Base-by-base conservation (phyloP, 768 basidiomycete genomes). In the Podaxis sp. region DNA sequence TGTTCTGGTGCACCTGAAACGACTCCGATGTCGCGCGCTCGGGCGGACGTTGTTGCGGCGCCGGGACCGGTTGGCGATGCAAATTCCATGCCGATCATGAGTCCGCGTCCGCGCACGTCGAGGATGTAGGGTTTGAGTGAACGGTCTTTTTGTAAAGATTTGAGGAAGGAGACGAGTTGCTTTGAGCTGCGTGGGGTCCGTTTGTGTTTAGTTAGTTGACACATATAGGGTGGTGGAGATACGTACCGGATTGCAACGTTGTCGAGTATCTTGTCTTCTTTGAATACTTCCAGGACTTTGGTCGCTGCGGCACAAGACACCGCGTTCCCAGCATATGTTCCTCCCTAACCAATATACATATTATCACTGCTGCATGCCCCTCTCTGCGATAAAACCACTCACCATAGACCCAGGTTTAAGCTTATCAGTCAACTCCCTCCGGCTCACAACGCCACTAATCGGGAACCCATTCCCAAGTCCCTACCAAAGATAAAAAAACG, bases 391-490 rank as follows among this genome's bases (percentile, higher is more conserved):
- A 36, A 21, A 44, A 46, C 2, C 32, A 70, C 76, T 53, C 27
- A 89, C 91, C 87, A 93, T 88, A 7, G 85, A 84, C n/a, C 93
- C 93, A 5, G 91, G 85, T 65, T 76, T 79, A 56, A 95, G 78
- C 66, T 79, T 84, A 72, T 94, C 91, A 32, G 91, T 93, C 37
- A 96, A 69, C 56, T 91, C 90, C 73, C 84, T 91, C 55, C 87
- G 76, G 63, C 89, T 88, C 54, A 95, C 81, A 42, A 98, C 84
- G 5, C 86, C 94, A 61, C 91, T 93, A 57, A 98, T 77, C 2
- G 96, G 96, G 83, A 97, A 96, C 2, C 95, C 95, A 71, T 95
- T 93, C 40, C 91, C 92, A 5, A 95, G 74, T 9, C 92, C 92
- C 86, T 32, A 32, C 32, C 28, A 9, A 32, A 32, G 21, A 23